Evolutionary conservation across 2,329 filamentous ascomycete genomes (phyloP).

Genomic region (Ophiostoma novo-ulmi): DNA sequence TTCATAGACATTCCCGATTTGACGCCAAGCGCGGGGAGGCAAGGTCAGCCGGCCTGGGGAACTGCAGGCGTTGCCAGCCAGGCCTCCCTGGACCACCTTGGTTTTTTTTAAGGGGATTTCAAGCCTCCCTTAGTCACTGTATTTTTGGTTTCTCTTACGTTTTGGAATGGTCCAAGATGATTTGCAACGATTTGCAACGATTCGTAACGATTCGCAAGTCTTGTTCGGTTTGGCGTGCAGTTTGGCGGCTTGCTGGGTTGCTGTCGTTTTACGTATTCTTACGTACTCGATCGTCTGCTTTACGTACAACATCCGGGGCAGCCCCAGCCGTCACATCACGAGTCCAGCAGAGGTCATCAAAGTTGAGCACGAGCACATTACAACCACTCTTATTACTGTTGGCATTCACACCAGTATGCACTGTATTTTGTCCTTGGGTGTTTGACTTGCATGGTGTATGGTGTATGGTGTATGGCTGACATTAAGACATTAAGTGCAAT

Average conservation of each 20-base stretch:
- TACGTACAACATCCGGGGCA: slow-evolving; percentile 23
- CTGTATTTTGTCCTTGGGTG: not conserved
- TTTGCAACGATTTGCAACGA: not conserved
- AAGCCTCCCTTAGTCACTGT: not conserved
- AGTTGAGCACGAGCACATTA: not conserved
- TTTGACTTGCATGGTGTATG: too few species aligned
- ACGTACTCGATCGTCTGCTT: slow-evolving; percentile 18
- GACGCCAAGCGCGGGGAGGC: slow-evolving; percentile 25
- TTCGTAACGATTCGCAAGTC: slow-evolving; percentile 7
- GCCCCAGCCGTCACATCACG: slow-evolving; percentile 26
- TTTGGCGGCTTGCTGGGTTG: not conserved
- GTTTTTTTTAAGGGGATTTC: not conserved
- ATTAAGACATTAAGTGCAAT: not conserved
- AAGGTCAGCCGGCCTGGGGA: slow-evolving; percentile 28
- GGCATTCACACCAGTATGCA: not conserved
- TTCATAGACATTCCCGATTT: slow-evolving; percentile 22
- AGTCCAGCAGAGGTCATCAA: slow-evolving; percentile 11
- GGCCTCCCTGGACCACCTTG: slow-evolving; percentile 5
- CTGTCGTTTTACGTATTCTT: slow-evolving; percentile 21
- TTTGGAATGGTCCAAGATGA: not conserved
- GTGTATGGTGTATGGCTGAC: not conserved
- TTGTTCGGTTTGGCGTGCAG: slow-evolving; percentile 9
- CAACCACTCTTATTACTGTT: not conserved
- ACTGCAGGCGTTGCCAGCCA: slow-evolving; percentile 13
- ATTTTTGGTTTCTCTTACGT: slow-evolving; percentile 11